Evolutionary conservation across 768 basidiomycete species (phyloP).

Genomic region (Kwoniella dendrophila): DNA sequence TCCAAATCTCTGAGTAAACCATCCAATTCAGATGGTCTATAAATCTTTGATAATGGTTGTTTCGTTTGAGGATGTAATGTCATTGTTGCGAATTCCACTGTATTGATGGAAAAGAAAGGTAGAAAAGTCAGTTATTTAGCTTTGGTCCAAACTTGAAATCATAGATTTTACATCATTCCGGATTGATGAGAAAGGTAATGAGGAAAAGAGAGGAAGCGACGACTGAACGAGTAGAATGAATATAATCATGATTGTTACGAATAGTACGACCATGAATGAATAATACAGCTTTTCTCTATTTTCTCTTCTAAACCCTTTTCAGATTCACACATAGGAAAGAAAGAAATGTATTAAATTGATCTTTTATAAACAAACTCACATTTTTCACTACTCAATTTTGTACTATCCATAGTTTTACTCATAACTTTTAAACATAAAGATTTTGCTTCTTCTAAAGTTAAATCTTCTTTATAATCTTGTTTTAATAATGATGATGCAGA

Average conservation of each 20-base stretch:
- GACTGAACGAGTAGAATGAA: too few relatives aligned
- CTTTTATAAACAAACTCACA: conserved; percentile 62
- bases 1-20: conserved; percentile 75
- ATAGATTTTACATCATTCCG: too few relatives aligned
- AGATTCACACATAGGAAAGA: too few relatives aligned
- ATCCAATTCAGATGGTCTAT: conserved; percentile 83
- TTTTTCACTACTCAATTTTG: conserved; percentile 93
- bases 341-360: too few relatives aligned
- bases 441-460: conserved; percentile 85
- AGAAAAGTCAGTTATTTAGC: too few relatives aligned
- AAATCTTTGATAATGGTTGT: conserved; percentile 86
- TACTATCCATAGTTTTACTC: conserved; percentile 99
- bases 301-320: too few relatives aligned
- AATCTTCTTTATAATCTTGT: conserved; percentile 98
- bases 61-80: conserved; percentile 77
- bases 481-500: conserved; percentile 66
- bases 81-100: conserved; percentile 95
- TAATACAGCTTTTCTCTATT: too few relatives aligned
- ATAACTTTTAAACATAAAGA: conserved; percentile 89
- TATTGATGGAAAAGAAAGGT: background rate
- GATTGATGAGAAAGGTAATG: too few relatives aligned
- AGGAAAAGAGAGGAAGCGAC: too few relatives aligned
- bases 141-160: too few relatives aligned
- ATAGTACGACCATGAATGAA: too few relatives aligned
- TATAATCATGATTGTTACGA: too few relatives aligned